Base-by-base conservation (phyloP, 768 basidiomycete species). In the Russula ochroleuca region DNA sequence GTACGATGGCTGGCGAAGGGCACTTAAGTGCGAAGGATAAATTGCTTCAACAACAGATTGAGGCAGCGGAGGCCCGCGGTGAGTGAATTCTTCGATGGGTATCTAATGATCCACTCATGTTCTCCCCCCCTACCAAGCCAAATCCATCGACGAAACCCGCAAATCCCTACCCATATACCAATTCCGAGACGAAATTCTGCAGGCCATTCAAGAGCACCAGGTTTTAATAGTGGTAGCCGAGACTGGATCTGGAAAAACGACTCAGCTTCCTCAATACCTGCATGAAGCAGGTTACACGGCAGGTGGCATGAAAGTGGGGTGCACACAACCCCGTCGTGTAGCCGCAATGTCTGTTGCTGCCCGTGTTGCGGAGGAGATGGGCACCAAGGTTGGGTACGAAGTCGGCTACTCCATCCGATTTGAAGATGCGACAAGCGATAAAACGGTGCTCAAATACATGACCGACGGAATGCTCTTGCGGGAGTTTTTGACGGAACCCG, bases 371-470 rank as follows among this genome's bases (percentile, higher is more conserved):
- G 97, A 98, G 66, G 97, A 99, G 77, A 94, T 98, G 88, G 97
- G 95, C 9, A 90, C 87, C 3, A 90, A 98, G 74, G 87, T 99
- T 45, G 97, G 97, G 11, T 92, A 95, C 69, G 96, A 98, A 77
- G 97, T 99, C 55, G 97, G 97, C n/a, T 99, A 99, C 75, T 96
- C 95, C 38, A 99, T 99, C 69, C 92, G 97, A 37, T 99, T 99
- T 77, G 97, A 99, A 76, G 97, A 99, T 75, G 97, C 94, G 74
- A 99, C 97, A 21, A 97, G 93, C 78, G 94, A 98, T 80, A 98
- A 97, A 79, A 99, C 97, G 5, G 89, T 95, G 49, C 80, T 99
- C 71, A 98, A 99, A 76, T 99, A 99, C 76, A 97, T 99, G 97
- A 99, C 97, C 49, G 97, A 99, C 72, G 97, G 97, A 38, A 98